Evolutionary conservation across 768 basidiomycete genomes (phyloP).

Genomic region (Fistulinella prunicolor): DNA sequence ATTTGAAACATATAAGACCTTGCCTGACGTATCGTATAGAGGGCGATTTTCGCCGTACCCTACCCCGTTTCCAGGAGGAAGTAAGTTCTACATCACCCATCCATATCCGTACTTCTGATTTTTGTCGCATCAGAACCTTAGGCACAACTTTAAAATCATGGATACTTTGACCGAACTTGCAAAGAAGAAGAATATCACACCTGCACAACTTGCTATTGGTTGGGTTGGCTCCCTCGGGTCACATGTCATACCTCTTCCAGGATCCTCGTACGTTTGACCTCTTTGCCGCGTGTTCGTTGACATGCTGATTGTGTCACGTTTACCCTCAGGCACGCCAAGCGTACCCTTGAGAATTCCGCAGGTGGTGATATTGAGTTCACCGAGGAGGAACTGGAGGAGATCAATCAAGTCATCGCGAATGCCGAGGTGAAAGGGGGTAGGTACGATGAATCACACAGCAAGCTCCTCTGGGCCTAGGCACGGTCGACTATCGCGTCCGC

Average conservation of each 20-base stretch:
- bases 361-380: conserved; percentile 43
- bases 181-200: conserved; percentile 39
- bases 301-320: neutral
- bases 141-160: conserved; percentile 44
- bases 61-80: conserved; percentile 47
- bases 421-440: conserved; percentile 40
- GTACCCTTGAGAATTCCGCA: conserved; percentile 45
- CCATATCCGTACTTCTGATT: no score
- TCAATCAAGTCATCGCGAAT: conserved; percentile 37
- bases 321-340: conserved; percentile 28
- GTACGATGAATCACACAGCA: conserved; percentile 27
- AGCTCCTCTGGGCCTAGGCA: conserved; percentile 36
- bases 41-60: conserved; percentile 37
- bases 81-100: conserved; percentile 6
- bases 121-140: conserved; percentile 40
- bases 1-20: neutral
- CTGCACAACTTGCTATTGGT: conserved; percentile 43
- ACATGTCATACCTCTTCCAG: conserved; percentile 51
- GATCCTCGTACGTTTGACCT: conserved; percentile 44
- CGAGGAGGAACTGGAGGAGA: conserved; percentile 37
- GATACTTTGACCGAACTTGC: conserved; percentile 41
- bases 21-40: conserved; percentile 21
- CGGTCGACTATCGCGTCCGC: no score
- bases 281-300: no score
- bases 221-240: conserved; percentile 41